Evolutionary conservation across 2,329 filamentous ascomycete genomes (phyloP).

Genomic region (Hypoxylon sp.): DNA sequence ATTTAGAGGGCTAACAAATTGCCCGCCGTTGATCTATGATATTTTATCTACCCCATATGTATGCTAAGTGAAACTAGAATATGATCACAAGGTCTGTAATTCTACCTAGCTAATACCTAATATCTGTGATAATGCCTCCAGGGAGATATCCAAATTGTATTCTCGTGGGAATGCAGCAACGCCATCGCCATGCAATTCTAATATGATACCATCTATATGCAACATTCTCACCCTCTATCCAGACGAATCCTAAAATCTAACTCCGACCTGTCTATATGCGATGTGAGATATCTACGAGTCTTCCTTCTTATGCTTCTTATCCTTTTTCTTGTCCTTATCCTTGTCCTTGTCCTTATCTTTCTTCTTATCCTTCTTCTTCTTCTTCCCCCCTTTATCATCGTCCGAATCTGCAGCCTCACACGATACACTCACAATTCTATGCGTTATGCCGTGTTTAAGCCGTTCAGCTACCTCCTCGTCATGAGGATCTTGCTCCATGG

Average conservation of each 20-base stretch:
- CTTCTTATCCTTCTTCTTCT: constrained; percentile 21
- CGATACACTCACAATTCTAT: constrained; percentile 44
- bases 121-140: not conserved
- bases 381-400: constrained; percentile 28
- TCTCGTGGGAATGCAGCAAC: constrained; percentile 10
- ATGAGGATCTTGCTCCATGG: constrained; percentile 1
- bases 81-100: not conserved
- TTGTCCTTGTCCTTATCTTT: constrained; percentile 21
- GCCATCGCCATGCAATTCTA: constrained; percentile 23
- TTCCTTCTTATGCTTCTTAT: constrained; percentile 11
- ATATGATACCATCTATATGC: not conserved
- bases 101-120: not conserved
- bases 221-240: not conserved
- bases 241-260: not conserved
- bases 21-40: constrained; percentile 7
- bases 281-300: constrained; percentile 1
- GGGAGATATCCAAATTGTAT: not conserved
- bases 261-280: not conserved
- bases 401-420: constrained; percentile 29
- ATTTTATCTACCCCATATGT: not conserved
- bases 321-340: constrained; percentile 23
- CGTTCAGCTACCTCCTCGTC: constrained; percentile 17
- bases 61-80: not conserved
- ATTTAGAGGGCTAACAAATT: constrained; percentile 29
- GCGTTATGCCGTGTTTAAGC: constrained; percentile 34